Evolutionary conservation across 805 yeast species (phyloP).

Genomic region (Wickerhamiella azyma): DNA sequence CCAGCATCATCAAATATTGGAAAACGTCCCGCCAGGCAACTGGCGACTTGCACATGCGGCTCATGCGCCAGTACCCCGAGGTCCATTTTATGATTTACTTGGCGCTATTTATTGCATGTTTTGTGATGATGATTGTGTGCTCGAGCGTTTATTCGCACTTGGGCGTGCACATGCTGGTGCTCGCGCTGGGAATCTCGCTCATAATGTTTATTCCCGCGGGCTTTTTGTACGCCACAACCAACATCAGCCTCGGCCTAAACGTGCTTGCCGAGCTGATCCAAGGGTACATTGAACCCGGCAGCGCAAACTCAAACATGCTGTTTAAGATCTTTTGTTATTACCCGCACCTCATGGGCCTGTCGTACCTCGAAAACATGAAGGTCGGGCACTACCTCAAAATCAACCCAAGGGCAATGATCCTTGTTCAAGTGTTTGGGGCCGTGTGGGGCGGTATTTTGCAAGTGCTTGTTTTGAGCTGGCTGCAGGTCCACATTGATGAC

Average conservation of each 20-base stretch:
- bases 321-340: conserved; percentile 48
- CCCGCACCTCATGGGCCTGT: conserved; percentile 40
- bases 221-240: conserved; percentile 48
- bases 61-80: conserved; percentile 44
- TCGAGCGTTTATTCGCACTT: conserved; percentile 31
- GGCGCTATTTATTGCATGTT: conserved; percentile 26
- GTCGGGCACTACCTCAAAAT: conserved; percentile 52
- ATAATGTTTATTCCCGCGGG: conserved; percentile 49
- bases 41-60: conserved; percentile 40
- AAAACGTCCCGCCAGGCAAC: conserved; percentile 30
- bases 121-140: conserved; percentile 10
- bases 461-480: conserved; percentile 32
- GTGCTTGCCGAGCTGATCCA: conserved; percentile 51
- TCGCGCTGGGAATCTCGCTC: conserved; percentile 40
- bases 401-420: conserved; percentile 47
- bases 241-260: conserved; percentile 43
- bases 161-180: conserved; percentile 30
- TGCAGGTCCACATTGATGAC: conserved; percentile 27
- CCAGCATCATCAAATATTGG: conserved; percentile 38
- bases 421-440: conserved; percentile 35
- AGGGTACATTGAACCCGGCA: conserved; percentile 52
- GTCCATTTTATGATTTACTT: conserved; percentile 55
- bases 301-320: conserved; percentile 47
- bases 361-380: conserved; percentile 43
- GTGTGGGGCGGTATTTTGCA: conserved; percentile 34